phyloP scores from a whole-genome alignment of 495 filamentous ascomycete species.

The Melanomma pulvis-pyrius region DNA sequence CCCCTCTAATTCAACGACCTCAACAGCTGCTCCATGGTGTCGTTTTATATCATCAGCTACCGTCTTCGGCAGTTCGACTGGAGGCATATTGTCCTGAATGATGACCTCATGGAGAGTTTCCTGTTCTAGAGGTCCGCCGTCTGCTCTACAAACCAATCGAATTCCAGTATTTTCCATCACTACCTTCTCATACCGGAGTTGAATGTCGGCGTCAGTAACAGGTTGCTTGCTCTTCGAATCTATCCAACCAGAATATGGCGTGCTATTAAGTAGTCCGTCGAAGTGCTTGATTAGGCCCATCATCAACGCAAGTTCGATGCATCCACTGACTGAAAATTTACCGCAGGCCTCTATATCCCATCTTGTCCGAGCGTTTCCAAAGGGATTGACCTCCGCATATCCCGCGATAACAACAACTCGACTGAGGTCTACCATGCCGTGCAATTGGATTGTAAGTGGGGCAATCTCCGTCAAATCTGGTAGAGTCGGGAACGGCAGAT shows the following conservation, averaged over 20 bases:
- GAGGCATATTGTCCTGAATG: not conserved
- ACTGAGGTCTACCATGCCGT: conserved; percentile 37
- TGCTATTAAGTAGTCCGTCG: conserved; percentile 34
- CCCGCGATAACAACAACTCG: conserved; percentile 32
- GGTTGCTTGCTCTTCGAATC: conserved; percentile 30
- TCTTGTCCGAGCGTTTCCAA: conserved; percentile 37
- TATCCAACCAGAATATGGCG: conserved; percentile 36
- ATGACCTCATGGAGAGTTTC: conserved; percentile 1
- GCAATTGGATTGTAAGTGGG: conserved; percentile 2
- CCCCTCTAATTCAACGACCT: not conserved
- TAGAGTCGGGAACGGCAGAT: conserved; percentile 11
- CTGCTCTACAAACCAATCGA: not conserved
- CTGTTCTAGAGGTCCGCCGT: not conserved
- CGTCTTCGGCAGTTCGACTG: not conserved
- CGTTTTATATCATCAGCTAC: conserved; percentile 22
- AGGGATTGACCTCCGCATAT: conserved; percentile 38
- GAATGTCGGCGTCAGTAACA: conserved; percentile 29
- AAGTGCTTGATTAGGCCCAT: conserved; percentile 40
- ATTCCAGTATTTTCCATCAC: not conserved
- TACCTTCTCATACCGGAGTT: conserved; percentile 15
- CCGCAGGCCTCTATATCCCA: conserved; percentile 40
- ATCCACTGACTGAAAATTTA: conserved; percentile 24
- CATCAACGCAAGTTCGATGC: conserved; percentile 38
- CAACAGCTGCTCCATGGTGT: conserved; percentile 36
- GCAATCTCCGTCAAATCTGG: conserved; percentile 2